phyloP scores from a whole-genome alignment of 1,139 yeast genomes.

The Ogataea hybrid region DNA sequence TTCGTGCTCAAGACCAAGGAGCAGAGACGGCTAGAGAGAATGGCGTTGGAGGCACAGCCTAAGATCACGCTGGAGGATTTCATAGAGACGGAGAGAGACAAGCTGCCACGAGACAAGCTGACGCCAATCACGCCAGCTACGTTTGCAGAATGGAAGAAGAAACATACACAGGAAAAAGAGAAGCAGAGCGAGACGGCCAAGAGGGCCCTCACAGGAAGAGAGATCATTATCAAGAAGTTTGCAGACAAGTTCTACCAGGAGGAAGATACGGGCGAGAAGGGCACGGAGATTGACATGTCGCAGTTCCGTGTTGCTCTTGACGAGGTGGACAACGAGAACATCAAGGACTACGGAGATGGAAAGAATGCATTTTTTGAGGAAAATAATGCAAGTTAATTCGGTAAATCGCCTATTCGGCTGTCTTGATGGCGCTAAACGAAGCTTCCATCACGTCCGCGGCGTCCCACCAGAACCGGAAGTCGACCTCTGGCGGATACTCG shows the following conservation, averaged over 20 bases:
- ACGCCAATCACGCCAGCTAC: conserved; percentile 87
- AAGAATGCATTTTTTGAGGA: conserved; percentile 35
- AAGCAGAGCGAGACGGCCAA: conserved; percentile 57
- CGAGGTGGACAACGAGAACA: conserved; percentile 37
- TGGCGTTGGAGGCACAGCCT: conserved; percentile 83
- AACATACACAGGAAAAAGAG: conserved; percentile 59
- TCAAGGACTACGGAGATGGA: conserved; percentile 62
- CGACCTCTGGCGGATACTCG: conserved; percentile 37
- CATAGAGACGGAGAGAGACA: conserved; percentile 88
- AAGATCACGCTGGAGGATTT: conserved; percentile 94
- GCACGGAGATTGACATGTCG: conserved; percentile 71
- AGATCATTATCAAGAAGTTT: conserved; percentile 72
- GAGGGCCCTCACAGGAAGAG: conserved; percentile 69
- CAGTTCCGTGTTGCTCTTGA: conserved; percentile 53
- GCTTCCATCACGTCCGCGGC: conserved; percentile 29
- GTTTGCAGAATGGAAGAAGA: conserved; percentile 82
- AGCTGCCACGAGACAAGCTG: conserved; percentile 69
- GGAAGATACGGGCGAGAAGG: conserved; percentile 46
- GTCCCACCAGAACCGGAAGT: conserved; percentile 33
- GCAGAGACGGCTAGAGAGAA: conserved; percentile 83
- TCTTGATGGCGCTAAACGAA: conserved; percentile 18
- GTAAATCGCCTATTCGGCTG: conserved; percentile 15
- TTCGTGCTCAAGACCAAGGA: conserved; percentile 96
- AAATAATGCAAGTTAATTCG: conserved; percentile 16
- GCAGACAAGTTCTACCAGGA: conserved; percentile 53